Percentiles rank a stretch among this genome's conserved stretches.
Conservation (phyloP, 805 yeast species). For the Ogataea corticis region DNA sequence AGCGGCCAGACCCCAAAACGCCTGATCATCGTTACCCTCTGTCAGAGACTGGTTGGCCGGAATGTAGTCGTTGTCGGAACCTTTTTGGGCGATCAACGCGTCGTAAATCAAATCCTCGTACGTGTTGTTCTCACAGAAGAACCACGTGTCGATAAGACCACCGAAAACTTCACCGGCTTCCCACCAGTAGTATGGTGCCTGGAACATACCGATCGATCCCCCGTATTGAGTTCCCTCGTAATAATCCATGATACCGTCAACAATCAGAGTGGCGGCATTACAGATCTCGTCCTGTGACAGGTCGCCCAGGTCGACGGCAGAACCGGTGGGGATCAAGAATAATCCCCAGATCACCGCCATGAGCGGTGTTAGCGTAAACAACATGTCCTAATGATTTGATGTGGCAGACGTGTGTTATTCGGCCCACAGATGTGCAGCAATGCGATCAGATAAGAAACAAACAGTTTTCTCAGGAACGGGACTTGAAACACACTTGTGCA, state of each 20-base stretch:
- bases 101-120: slow-evolving; percentile 55
- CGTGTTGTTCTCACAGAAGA: slow-evolving; percentile 66
- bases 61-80: slow-evolving; percentile 63
- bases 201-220: slow-evolving; percentile 71
- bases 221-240: slow-evolving; percentile 68
- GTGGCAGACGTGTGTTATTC: no score
- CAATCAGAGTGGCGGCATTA: slow-evolving; percentile 59
- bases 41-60: slow-evolving; percentile 81
- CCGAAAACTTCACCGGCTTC: slow-evolving; percentile 84
- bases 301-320: neutral
- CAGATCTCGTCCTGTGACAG: slow-evolving; percentile 30
- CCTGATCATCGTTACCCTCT: slow-evolving; percentile 94
- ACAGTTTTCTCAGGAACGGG: no score
- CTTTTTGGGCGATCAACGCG: slow-evolving; percentile 68
- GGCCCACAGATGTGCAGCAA: no score
- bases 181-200: slow-evolving; percentile 86
- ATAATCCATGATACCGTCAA: slow-evolving; percentile 77
- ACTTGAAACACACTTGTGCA: neutral
- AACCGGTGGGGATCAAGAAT: neutral
- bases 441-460: no score
- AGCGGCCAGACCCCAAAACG: slow-evolving; percentile 86
- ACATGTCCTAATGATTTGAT: no score
- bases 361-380: no score
- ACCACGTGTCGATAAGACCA: slow-evolving; percentile 70
- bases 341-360: neutral